Conservation (phyloP, 208 protist species). For the Leishmania major region DNA sequence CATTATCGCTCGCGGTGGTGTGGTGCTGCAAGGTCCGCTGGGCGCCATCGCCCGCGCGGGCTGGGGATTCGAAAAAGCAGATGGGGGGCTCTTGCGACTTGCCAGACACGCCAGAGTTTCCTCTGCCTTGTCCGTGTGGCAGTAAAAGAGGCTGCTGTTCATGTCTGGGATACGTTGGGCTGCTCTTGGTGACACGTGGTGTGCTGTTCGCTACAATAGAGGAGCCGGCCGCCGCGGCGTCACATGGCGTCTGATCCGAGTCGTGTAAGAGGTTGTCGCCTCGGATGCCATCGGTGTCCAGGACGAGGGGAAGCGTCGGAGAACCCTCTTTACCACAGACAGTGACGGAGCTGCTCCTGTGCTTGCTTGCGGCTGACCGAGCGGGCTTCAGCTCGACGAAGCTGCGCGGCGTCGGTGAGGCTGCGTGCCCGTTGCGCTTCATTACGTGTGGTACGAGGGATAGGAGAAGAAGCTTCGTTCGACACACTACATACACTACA, state of each 20-base stretch:
- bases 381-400: constrained; percentile 18
- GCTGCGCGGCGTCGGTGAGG: constrained; percentile 15
- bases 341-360: not conserved
- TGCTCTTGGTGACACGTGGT: not conserved
- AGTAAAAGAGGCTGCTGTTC: not conserved
- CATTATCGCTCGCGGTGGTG: not conserved
- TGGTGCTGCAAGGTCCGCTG: not conserved
- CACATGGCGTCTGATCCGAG: not conserved
- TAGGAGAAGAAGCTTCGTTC: not conserved
- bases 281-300: not conserved
- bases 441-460: constrained; percentile 1
- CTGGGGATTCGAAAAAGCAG: not conserved
- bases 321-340: not conserved
- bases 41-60: not conserved
- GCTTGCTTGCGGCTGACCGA: not conserved
- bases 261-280: not conserved
- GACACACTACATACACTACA: not conserved
- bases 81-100: not conserved
- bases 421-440: constrained; percentile 15
- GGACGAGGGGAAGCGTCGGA: not conserved
- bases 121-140: not conserved
- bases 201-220: not conserved
- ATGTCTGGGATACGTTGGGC: not conserved
- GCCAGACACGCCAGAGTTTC: not conserved
- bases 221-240: not conserved